Evolutionary conservation across 2,329 filamentous ascomycete genomes (phyloP).

Genomic region (Cladosporium sp.): DNA sequence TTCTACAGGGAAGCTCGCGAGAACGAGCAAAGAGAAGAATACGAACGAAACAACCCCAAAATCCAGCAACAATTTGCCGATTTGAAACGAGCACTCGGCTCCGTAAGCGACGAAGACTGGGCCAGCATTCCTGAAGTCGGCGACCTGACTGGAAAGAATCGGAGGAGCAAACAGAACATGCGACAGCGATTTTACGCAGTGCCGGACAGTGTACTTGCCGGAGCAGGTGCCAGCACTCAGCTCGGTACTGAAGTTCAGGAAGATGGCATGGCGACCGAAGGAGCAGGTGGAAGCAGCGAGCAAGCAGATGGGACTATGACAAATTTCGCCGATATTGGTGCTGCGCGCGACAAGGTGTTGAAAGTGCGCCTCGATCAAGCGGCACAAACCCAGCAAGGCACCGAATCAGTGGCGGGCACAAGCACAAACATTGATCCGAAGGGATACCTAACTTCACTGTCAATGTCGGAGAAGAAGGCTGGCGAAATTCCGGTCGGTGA

Average conservation of each 20-base stretch:
- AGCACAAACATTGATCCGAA: slow-evolving; percentile 90
- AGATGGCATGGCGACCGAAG: slow-evolving; percentile 51
- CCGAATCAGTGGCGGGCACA: slow-evolving; percentile 66
- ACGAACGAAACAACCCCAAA: slow-evolving; percentile 95
- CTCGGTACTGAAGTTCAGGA: slow-evolving; percentile 84
- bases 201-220: slow-evolving; percentile 88
- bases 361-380: slow-evolving; percentile 91
- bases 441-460: slow-evolving; percentile 89
- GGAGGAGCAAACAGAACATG: slow-evolving; percentile 73
- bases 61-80: slow-evolving; percentile 98
- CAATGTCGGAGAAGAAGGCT: slow-evolving; percentile 71
- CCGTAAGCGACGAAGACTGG: slow-evolving; percentile 93
- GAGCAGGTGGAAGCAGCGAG: slow-evolving; percentile 39
- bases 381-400: slow-evolving; percentile 52
- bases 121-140: slow-evolving; percentile 91
- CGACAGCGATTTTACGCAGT: slow-evolving; percentile 88
- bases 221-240: slow-evolving; percentile 72
- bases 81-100: slow-evolving; percentile 80
- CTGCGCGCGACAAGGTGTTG: slow-evolving; percentile 89
- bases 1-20: slow-evolving; percentile 86
- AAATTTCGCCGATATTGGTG: slow-evolving; percentile 95
- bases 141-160: slow-evolving; percentile 90
- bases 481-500: slow-evolving; percentile 84
- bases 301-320: slow-evolving; percentile 80
- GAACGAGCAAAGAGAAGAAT: slow-evolving; percentile 82